Evolutionary conservation across 2,329 filamentous ascomycete species (phyloP).

Genomic region (Fusarium temperatum): DNA sequence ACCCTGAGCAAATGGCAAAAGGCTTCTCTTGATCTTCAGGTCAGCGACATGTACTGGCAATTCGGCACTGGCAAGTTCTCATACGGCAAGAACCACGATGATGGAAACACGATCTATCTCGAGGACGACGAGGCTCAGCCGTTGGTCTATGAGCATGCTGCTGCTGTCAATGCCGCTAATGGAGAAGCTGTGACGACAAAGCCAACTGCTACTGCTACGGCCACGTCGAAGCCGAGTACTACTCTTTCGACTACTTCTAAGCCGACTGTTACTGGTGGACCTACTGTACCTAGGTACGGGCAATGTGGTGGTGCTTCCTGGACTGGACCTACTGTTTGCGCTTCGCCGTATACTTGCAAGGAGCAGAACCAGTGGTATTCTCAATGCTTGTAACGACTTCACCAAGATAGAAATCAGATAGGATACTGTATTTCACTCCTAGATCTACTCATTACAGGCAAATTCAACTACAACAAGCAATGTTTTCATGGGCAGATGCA

Average conservation of each 20-base stretch:
- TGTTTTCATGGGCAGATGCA: accelerated
- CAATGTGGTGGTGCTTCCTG: conserved; percentile 27
- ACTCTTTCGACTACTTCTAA: neutral
- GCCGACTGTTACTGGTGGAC: conserved; percentile 14
- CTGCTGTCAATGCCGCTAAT: conserved; percentile 52
- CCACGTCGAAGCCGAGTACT: conserved; percentile 7
- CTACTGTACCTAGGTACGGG: conserved; percentile 12
- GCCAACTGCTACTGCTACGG: neutral
- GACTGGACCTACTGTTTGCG: conserved; percentile 21
- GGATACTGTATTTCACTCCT: too few species aligned
- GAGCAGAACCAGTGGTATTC: conserved; percentile 34
- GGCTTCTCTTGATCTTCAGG: conserved; percentile 56
- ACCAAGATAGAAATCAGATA: too few species aligned
- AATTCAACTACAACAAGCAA: too few species aligned
- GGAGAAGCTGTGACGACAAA: conserved; percentile 5
- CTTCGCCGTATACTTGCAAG: conserved; percentile 15
- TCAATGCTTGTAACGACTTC: conserved; percentile 10
- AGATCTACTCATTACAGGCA: accelerated
- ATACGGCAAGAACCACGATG: conserved; percentile 63
- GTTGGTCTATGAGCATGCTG: conserved; percentile 56
- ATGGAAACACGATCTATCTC: conserved; percentile 65
- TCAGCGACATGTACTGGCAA: conserved; percentile 66
- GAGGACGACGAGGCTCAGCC: conserved; percentile 58
- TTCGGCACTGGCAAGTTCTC: conserved; percentile 61
- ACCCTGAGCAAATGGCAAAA: conserved; percentile 61